phyloP scores from a whole-genome alignment of 2,329 filamentous ascomycete species.

The Corynespora cassiicola region DNA sequence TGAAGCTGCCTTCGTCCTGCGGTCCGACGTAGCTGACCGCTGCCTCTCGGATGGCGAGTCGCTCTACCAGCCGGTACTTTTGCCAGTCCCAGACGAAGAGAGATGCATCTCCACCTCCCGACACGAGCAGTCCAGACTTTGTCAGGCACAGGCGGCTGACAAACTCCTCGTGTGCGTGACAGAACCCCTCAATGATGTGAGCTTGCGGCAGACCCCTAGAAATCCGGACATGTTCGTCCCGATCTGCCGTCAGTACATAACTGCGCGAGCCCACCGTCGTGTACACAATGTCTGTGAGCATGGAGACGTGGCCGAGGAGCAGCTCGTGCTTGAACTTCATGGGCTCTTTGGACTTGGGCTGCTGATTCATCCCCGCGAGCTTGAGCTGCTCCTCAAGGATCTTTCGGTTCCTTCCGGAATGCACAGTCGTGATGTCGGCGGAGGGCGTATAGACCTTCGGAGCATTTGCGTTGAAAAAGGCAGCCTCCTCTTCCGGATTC shows the following conservation, averaged over 20 bases:
- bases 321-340: slow-evolving; percentile 75
- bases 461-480: too few species aligned
- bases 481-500: slow-evolving; percentile 38
- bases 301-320: slow-evolving; percentile 90
- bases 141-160: slow-evolving; percentile 78
- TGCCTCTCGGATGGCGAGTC: slow-evolving; percentile 50
- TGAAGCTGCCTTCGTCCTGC: slow-evolving; percentile 29
- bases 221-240: slow-evolving; percentile 86
- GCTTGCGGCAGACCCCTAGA: slow-evolving; percentile 82
- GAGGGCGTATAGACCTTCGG: slow-evolving; percentile 56
- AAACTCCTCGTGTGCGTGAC: slow-evolving; percentile 87
- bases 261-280: slow-evolving; percentile 57
- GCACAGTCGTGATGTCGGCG: slow-evolving; percentile 65
- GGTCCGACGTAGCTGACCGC: slow-evolving; percentile 24
- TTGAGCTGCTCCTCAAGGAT: slow-evolving; percentile 64
- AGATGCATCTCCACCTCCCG: slow-evolving; percentile 83
- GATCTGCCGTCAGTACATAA: slow-evolving; percentile 72
- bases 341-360: slow-evolving; percentile 55
- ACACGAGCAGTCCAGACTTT: slow-evolving; percentile 71
- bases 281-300: slow-evolving; percentile 79
- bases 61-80: slow-evolving; percentile 60
- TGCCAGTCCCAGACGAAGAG: slow-evolving; percentile 86
- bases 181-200: slow-evolving; percentile 88
- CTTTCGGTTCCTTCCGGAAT: slow-evolving; percentile 65
- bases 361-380: slow-evolving; percentile 47